Conservation (phyloP, 331 rosid genomes). For the Cydonia oblonga region DNA sequence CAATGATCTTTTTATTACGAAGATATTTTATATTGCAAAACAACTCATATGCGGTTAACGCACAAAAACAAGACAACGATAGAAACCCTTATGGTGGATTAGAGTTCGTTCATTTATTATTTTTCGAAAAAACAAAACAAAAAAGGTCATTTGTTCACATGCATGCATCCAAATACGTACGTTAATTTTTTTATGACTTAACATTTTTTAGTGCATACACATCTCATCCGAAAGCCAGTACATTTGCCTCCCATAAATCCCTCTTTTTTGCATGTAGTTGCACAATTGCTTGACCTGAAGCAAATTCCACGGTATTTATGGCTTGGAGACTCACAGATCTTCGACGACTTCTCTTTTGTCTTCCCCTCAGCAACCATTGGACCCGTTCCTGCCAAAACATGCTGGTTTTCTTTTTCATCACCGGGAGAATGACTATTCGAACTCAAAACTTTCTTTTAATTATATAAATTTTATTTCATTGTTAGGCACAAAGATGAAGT, state of each 20-base stretch:
- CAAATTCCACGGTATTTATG: background rate
- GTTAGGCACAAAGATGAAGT: background rate
- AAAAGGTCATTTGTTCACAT: background rate
- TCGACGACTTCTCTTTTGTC: background rate
- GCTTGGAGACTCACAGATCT: background rate
- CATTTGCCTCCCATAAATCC: background rate
- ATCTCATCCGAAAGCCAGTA: background rate
- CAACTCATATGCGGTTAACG: too few species aligned
- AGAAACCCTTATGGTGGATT: too few species aligned
- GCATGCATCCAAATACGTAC: background rate
- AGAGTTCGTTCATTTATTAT: too few species aligned
- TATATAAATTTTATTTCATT: too few species aligned
- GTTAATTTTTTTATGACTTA: background rate
- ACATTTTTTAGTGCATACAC: background rate
- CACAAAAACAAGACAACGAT: too few species aligned
- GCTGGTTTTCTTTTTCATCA: background rate
- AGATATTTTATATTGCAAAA: too few species aligned
- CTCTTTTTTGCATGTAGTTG: background rate
- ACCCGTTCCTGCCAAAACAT: background rate
- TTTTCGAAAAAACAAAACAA: background rate
- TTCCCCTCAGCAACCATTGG: background rate
- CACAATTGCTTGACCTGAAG: background rate
- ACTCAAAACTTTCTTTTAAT: background rate
- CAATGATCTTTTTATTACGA: too few species aligned
- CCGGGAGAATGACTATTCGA: background rate